Base-by-base conservation (phyloP, 441 rosid genomes). In the Viola pubescens region DNA sequence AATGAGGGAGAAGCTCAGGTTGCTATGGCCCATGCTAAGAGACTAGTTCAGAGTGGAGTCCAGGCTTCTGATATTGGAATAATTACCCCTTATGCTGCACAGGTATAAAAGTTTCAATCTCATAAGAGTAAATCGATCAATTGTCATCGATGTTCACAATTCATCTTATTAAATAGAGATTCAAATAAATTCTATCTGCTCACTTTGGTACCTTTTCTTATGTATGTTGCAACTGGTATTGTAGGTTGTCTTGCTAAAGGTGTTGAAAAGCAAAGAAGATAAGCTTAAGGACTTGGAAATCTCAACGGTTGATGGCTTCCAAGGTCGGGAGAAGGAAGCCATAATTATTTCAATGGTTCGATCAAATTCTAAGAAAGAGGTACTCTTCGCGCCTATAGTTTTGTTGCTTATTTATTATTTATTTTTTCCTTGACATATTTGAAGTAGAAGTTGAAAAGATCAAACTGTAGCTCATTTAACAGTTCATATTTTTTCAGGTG, bases 1-100 rank as follows among this genome's bases (percentile, higher is more conserved):
- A 94, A 90, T 47, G 99, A 86, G 71, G 99, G 99, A 38, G 97
- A 94, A 83, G 96, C 94, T 66, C 92, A 85, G 56, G 96, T 94
- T 71, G 91, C 98, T 9, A 76, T 89, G 70, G 84, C 88, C 50
- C 98, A 94, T 74, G 97, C 96, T 45, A 88, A 81, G 81, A 82
- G 89, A 70, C 88, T 94, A 42, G 73, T 88, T 55, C 65, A 73
- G 62, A 75, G 79, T 69, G 97, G 97, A 73, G 96, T 90, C 63
- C 69, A 42, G 53, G 80, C 96, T 68, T 86, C 81, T 63, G 91
- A 94, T 66, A 88, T 88, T 51, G 98, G 98, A 75, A 80, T 94
- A 54, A 88, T 94, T 48, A 81, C 97, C 47, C 98, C 97, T 53
- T 94, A 94, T 62, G 97, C 97, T 64, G 99, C 97, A 54, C 99